Conservation (phyloP, 148 eudicot genomes). For the Euryodendron excelsum region DNA sequence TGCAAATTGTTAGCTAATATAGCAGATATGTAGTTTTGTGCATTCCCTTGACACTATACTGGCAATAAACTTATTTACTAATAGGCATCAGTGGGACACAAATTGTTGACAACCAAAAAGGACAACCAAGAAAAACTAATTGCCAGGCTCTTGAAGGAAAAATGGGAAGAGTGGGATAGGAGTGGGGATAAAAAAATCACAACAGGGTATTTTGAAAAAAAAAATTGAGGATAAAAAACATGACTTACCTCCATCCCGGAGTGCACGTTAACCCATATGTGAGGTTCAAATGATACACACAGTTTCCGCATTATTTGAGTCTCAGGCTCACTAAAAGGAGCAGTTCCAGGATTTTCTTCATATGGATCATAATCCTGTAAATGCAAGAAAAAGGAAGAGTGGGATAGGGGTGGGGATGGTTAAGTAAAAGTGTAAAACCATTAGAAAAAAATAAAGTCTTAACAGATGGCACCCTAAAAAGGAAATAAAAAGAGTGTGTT, state of each 20-base stretch:
- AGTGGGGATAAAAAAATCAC: not conserved
- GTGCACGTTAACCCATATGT: constrained; percentile 95
- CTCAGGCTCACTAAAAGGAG: constrained; percentile 97
- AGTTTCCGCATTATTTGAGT: constrained; percentile 83
- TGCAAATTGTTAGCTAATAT: not conserved
- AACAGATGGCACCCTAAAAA: constrained; percentile 6
- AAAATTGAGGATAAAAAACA: not conserved
- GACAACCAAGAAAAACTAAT: not conserved
- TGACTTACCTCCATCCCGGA: constrained; percentile 89
- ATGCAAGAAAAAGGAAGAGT: not conserved
- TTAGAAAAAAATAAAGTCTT: not conserved
- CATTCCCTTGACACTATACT: not conserved
- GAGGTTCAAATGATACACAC: constrained; percentile 78
- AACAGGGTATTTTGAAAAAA: not conserved
- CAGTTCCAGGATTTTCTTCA: constrained; percentile 91
- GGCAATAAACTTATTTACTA: not conserved
- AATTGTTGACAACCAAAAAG: not conserved
- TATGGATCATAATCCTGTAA: constrained; percentile 89
- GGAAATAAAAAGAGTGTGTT: not conserved
- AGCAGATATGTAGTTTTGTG: not conserved
- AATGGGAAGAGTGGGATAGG: no score
- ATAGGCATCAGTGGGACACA: not conserved
- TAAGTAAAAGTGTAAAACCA: no score
- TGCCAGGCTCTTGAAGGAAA: not conserved
- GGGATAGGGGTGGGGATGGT: no score